Evolutionary conservation across 2,329 filamentous ascomycete species (phyloP), one percentile per base, ranked within the genome.

Genomic region (Fusarium dimerum): DNA sequence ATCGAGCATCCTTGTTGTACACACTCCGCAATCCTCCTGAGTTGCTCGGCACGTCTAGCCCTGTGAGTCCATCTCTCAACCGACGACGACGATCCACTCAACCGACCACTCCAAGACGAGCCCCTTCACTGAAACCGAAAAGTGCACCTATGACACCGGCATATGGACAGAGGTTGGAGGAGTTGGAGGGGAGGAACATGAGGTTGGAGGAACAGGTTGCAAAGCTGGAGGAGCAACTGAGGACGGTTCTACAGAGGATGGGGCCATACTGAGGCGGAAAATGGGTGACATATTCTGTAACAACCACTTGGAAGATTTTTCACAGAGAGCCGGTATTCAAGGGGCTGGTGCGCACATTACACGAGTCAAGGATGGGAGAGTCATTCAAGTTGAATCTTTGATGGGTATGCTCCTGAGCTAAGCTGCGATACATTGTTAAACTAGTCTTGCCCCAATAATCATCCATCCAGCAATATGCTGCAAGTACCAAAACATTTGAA

Each of bases 121-220:
- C 52, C 16, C 52, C 32, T 12, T 36, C 32, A 9, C 4, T 15
- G 47, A 30, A 1, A 30, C 4, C 51, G 42, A 16, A 29, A 45
- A 10, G 9, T 29, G n/a, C 41, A 0, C 9, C 43, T 5, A 2
- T 34, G 1, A 50, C 11, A 1, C 1, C n/a, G n/a, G n/a, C n/a
- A n/a, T n/a, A n/a, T n/a, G n/a, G n/a, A n/a, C n/a, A 47, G 36
- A 53, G 55, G 7, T 32, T 55, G 0, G 26, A 47, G 5, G 59
- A 55, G 1, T n/a, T 64, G 1, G 51, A 57, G 18, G 41, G 16
- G 1, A 40, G 40, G 3, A 60, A 42, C 16, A 36, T 6, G 2
- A 45, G 56, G 11, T 29, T 63, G 2, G 59, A 63, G 3, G 50
- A 38, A 10, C 44, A 58, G 2, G 45, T 64, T 11, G 10, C 46